Percentiles rank a stretch among this genome's conserved stretches.
phyloP scores from a whole-genome alignment of 129 eudicot genomes.

The Escallonia rubra region DNA sequence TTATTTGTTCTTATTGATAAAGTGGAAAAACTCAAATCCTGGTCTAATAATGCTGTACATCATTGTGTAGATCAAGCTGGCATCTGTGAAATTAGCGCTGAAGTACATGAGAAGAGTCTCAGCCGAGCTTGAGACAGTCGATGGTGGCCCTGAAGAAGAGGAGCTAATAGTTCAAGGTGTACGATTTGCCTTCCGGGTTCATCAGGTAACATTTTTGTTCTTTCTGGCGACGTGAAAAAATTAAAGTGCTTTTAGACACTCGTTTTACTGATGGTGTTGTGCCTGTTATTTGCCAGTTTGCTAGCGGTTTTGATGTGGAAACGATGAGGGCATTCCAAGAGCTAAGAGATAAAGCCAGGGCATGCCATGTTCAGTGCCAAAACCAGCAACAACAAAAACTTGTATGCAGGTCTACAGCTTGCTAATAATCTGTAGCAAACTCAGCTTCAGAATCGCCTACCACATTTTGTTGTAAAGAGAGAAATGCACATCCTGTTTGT shows the following conservation, averaged over 20 bases:
- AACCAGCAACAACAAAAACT: slow-evolving; percentile 52
- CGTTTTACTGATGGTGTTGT: background rate
- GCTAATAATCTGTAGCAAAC: slow-evolving; percentile 74
- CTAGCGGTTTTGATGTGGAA: slow-evolving; percentile 94
- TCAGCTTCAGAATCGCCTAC: slow-evolving; percentile 62
- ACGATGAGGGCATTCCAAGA: slow-evolving; percentile 89
- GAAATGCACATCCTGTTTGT: slow-evolving; percentile 10
- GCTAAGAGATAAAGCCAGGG: slow-evolving; percentile 79
- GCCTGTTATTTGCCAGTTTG: slow-evolving; percentile 48
- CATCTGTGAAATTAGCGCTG: slow-evolving; percentile 89
- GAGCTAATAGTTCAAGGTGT: slow-evolving; percentile 91
- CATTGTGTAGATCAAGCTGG: slow-evolving; percentile 79
- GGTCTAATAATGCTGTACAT: too few species aligned
- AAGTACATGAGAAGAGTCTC: slow-evolving; percentile 95
- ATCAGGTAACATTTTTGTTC: slow-evolving; percentile 53
- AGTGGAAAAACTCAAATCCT: too few species aligned
- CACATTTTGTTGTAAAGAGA: slow-evolving; percentile 51
- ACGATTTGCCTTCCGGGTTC: slow-evolving; percentile 86
- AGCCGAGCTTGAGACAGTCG: slow-evolving; percentile 72
- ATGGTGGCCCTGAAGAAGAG: slow-evolving; percentile 92
- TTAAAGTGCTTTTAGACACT: background rate
- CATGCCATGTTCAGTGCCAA: slow-evolving; percentile 59
- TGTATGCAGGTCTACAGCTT: slow-evolving; percentile 45
- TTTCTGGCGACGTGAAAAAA: background rate
- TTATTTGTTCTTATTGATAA: too few species aligned